Percentiles rank a stretch among this genome's conserved stretches.
These are phyloP conservation scores for Alternaria incomplexa DNA, from an alignment of 2,329 filamentous ascomycete genomes.

Conservation along the genomic window DNA sequence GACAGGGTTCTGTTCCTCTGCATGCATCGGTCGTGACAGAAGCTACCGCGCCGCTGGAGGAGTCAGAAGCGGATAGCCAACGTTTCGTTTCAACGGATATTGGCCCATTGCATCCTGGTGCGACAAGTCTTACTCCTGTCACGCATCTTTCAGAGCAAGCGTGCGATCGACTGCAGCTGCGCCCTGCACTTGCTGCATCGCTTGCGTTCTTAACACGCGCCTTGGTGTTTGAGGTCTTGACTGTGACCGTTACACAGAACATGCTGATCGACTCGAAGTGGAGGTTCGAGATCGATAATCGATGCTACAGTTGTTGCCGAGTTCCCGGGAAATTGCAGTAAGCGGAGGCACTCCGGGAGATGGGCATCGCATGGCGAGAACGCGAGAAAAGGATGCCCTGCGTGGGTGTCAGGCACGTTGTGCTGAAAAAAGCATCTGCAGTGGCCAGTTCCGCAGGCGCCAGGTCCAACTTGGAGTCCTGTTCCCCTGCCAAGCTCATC, in stretches of 20 bases:
- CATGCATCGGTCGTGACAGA: neutral
- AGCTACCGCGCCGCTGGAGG: constrained; percentile 2
- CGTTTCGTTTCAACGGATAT: constrained; percentile 27
- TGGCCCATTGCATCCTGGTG: constrained; percentile 30
- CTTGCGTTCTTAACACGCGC: constrained; percentile 3
- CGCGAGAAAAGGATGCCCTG: constrained; percentile 1
- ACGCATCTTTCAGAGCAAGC: constrained; percentile 11
- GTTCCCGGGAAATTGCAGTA: constrained; percentile 2
- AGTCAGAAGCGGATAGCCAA: constrained; percentile 15
- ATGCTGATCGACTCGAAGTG: neutral
- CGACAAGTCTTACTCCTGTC: constrained; percentile 24
- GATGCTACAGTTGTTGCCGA: neutral
- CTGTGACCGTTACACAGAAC: neutral
- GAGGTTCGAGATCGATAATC: neutral
- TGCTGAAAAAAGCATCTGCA: constrained; percentile 9
- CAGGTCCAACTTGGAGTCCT: constrained; percentile 7
- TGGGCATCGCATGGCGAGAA: neutral
- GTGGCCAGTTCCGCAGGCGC: constrained; percentile 14
- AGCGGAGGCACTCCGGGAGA: constrained; percentile 12
- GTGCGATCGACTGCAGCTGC: constrained; percentile 11
- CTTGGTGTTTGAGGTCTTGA: neutral
- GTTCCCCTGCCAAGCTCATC: constrained; percentile 42
- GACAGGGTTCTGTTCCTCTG: neutral
- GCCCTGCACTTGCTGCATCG: constrained; percentile 3
- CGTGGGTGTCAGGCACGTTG: neutral